Base-by-base conservation (phyloP, 1,139 yeast genomes). In the Scheffersomyces lignicola region DNA sequence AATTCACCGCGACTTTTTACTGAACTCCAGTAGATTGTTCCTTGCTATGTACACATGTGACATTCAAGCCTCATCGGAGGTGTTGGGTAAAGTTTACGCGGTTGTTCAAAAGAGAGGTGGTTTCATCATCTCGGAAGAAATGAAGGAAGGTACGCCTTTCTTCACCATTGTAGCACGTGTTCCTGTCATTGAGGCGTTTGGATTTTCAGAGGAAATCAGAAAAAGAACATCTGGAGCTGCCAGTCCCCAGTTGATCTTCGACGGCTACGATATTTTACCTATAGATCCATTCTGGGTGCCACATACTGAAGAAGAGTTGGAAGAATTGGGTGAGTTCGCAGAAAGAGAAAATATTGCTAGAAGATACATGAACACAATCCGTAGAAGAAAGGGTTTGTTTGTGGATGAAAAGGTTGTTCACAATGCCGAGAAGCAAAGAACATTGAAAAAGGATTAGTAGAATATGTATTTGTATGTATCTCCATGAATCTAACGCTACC, bases 201-300 rank as follows among this genome's bases (percentile, higher is more conserved):
- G 98, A 2, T 89, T 94, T 51, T 82, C 96, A 34, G 97, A 92
- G 49, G 97, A 92, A 47, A 87, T 94, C 32, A 73, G 98, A 42
- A 92, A 89, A 63, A 78, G 79, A 49, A 90, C 98, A 0, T 86
- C 96, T 1, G 99, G 99, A 36, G 95, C 97, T 4, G 98, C 98
- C 3, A 85, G 88, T 52, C 98, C 98, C 0, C 98, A 92, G 59
- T 70, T 94, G 40, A 87, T 90, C 5, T 92, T 92, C 53, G 77
- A 84, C 31, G 98, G 98, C 2, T 94, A 76, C 57, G 95, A 89
- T 50, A 67, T 82, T 44, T 75, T 90, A 34, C 95, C 88, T 43
- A 78, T 85, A 46, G 97, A 94, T 65, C 99, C 99, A 26, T 94
- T 84, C 70, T 94, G 99, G 99, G 96, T 92, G 9, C 98, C 99